A percentile compares a stretch with the other conserved stretches of the same genome.
Conservation (phyloP, 2,329 filamentous ascomycete species). For the Pezicula carpinea region DNA sequence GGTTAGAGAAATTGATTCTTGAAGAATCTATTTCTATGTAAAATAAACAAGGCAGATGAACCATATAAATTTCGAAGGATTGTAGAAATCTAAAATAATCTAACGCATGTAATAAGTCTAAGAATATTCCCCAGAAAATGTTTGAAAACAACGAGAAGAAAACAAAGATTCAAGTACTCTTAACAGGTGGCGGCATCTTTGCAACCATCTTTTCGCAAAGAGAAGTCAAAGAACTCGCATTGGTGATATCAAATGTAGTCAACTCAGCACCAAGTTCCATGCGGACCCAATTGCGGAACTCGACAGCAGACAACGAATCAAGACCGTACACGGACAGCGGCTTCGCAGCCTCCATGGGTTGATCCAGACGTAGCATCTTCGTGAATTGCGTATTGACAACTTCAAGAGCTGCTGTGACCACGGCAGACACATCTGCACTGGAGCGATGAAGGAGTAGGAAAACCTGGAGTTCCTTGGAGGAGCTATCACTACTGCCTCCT, state of each 20-base stretch:
- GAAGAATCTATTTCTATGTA: too few relatives aligned
- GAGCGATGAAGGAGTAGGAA: constrained; percentile 5
- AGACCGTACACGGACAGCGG: constrained; percentile 25
- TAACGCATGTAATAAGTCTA: too few relatives aligned
- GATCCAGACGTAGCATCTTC: constrained; percentile 20
- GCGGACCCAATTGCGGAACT: constrained; percentile 43
- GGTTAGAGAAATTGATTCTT: too few relatives aligned
- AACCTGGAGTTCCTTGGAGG: constrained; percentile 18
- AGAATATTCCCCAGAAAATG: too few relatives aligned
- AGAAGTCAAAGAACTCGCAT: background rate
- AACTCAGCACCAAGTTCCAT: constrained; percentile 38
- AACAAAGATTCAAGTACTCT: too few relatives aligned
- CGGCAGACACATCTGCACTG: constrained; percentile 10
- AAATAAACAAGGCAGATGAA: too few relatives aligned
- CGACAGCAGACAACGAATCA: constrained; percentile 48
- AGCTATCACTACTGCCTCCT: constrained; percentile 13
- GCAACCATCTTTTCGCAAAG: background rate
- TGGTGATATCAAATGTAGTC: constrained; percentile 41
- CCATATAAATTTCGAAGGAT: too few relatives aligned
- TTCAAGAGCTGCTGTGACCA: constrained; percentile 17
- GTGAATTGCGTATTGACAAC: constrained; percentile 19
- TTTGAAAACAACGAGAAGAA: too few relatives aligned
- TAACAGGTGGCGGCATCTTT: background rate
- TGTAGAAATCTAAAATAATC: too few relatives aligned
- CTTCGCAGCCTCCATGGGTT: constrained; percentile 21